phyloP scores from a whole-genome alignment of 1,284 basidiomycete species.

The Moniliella sp. region DNA sequence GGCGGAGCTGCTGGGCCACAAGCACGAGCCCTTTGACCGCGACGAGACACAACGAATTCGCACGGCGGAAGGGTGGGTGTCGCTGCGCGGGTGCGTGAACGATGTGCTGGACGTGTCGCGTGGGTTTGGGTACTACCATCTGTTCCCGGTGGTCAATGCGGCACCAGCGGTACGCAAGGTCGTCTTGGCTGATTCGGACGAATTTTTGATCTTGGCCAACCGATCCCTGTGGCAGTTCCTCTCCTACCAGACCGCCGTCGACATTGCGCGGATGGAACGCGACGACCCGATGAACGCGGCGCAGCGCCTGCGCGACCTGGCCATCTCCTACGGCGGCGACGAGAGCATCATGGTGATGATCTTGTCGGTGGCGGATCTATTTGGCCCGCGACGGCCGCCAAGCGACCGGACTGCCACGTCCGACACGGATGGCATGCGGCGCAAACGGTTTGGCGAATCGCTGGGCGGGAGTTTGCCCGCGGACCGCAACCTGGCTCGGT shows the following conservation, averaged over 20 bases:
- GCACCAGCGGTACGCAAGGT: slow-evolving; percentile 55
- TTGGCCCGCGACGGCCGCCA: slow-evolving; percentile 34
- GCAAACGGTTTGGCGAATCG: slow-evolving; percentile 23
- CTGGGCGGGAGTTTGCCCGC: slow-evolving; percentile 18
- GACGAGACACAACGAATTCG: slow-evolving; percentile 68
- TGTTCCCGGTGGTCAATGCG: slow-evolving; percentile 74
- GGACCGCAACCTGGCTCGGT: slow-evolving; percentile 37
- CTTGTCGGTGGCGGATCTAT: slow-evolving; percentile 59
- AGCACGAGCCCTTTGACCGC: slow-evolving; percentile 75
- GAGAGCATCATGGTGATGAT: slow-evolving; percentile 97
- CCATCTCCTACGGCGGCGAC: slow-evolving; percentile 84
- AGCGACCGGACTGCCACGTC: too few relatives aligned
- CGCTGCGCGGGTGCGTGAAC: slow-evolving; percentile 75
- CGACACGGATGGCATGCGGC: too few relatives aligned
- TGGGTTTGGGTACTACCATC: slow-evolving; percentile 78
- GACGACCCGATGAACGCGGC: slow-evolving; percentile 87
- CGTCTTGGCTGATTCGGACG: slow-evolving; percentile 61
- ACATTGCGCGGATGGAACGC: slow-evolving; percentile 64
- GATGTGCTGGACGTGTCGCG: slow-evolving; percentile 76
- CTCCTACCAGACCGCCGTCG: slow-evolving; percentile 83
- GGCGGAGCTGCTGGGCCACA: slow-evolving; percentile 53
- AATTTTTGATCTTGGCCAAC: slow-evolving; percentile 90
- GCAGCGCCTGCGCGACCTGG: slow-evolving; percentile 85
- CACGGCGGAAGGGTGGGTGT: slow-evolving; percentile 81
- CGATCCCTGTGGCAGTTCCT: slow-evolving; percentile 74